Evolutionary conservation across 441 rosid genomes (phyloP).

Genomic region (Euphorbia corollata): DNA sequence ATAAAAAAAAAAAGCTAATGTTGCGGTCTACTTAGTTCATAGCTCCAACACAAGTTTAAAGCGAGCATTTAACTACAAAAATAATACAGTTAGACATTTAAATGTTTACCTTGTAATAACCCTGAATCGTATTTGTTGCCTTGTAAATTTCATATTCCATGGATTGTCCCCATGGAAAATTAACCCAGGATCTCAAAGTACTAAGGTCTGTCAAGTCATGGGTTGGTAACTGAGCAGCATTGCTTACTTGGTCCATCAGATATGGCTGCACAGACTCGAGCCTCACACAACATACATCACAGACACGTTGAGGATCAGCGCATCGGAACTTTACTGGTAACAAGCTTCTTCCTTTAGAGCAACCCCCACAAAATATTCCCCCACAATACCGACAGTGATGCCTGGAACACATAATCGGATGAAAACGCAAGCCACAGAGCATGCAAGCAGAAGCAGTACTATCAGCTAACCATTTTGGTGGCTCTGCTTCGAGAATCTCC

Average conservation of each 20-base stretch:
- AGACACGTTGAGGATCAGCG: constrained; percentile 82
- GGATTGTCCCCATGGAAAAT: constrained; percentile 93
- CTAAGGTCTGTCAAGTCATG: constrained; percentile 91
- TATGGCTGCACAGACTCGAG: constrained; percentile 88
- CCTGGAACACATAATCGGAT: constrained; percentile 90
- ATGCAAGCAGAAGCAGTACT: constrained; percentile 83
- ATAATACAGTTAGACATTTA: background rate
- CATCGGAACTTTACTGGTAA: constrained; percentile 62
- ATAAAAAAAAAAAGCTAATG: too few species aligned
- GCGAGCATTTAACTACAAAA: background rate
- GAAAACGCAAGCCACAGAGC: constrained; percentile 78
- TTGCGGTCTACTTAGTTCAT: background rate
- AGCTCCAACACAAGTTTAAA: background rate
- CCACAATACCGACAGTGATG: constrained; percentile 97
- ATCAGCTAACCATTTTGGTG: constrained; percentile 77
- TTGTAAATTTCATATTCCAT: constrained; percentile 90
- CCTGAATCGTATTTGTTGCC: constrained; percentile 69
- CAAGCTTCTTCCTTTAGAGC: constrained; percentile 91
- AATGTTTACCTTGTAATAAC: constrained; percentile 58
- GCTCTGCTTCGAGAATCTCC: constrained; percentile 64
- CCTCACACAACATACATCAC: constrained; percentile 90
- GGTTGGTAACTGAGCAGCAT: constrained; percentile 82
- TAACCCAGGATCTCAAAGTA: constrained; percentile 96
- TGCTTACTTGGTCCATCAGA: constrained; percentile 89
- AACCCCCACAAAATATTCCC: constrained; percentile 73